Percentiles rank a stretch among this genome's conserved stretches.
Evolutionary conservation across 2,329 filamentous ascomycete genomes (phyloP).

Genomic region (Botryotinia narcissicola): DNA sequence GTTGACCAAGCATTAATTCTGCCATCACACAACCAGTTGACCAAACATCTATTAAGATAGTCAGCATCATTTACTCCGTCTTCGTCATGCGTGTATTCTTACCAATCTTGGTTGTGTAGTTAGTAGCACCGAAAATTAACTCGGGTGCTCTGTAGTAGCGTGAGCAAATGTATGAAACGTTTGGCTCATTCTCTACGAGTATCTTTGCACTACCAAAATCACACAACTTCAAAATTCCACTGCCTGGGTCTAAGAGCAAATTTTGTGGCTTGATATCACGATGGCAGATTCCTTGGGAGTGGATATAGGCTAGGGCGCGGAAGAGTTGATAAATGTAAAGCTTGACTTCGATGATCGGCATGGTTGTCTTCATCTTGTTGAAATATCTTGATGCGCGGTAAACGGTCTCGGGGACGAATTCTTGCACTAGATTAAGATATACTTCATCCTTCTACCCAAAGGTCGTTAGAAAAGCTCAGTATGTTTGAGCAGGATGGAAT

Average conservation of each 20-base stretch:
- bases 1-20: constrained; percentile 97
- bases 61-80: constrained; percentile 26
- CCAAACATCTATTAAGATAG: constrained; percentile 75
- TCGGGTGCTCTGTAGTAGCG: constrained; percentile 98
- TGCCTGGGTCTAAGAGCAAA: constrained; percentile 85
- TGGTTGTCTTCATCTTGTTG: constrained; percentile 99
- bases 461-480: constrained; percentile 23
- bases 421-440: constrained; percentile 95
- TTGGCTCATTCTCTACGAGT: constrained; percentile 95
- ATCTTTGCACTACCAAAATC: constrained; percentile 99
- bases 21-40: constrained; percentile 99
- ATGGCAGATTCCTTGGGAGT: constrained; percentile 98
- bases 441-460: constrained; percentile 86
- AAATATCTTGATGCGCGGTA: constrained; percentile 98
- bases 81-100: constrained; percentile 43
- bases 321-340: constrained; percentile 99
- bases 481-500: constrained; percentile 33
- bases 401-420: constrained; percentile 97
- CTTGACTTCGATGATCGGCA: constrained; percentile 98
- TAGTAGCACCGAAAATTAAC: constrained; percentile 96
- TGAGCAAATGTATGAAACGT: constrained; percentile 99
- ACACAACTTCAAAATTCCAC: constrained; percentile 92
- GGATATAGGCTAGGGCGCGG: constrained; percentile 96
- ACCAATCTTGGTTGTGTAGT: constrained; percentile 99
- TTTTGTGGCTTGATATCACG: constrained; percentile 99